These are phyloP conservation scores for Plasmodium sp. DNA, from an alignment of 169 alveolate species.

Conservation along the genomic window DNA sequence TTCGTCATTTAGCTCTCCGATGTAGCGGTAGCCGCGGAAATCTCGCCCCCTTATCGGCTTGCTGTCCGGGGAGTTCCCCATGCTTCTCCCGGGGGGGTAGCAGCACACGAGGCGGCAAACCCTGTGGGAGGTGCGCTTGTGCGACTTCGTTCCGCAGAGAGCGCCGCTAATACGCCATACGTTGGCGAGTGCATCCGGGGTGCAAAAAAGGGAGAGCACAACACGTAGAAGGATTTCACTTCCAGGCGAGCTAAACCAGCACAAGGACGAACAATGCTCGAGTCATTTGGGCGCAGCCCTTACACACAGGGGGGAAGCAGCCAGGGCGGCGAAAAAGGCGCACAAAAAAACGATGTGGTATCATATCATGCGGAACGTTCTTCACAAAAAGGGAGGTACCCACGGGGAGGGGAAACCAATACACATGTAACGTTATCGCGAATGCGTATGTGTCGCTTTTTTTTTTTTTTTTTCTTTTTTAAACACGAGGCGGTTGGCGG, in stretches of 20 bases:
- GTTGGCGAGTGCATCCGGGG: not conserved
- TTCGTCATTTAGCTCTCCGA: constrained; percentile 24
- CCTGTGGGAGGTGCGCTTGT: not conserved
- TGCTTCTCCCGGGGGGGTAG: not conserved
- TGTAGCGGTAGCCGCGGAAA: constrained; percentile 5
- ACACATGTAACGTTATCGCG: not conserved
- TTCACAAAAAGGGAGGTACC: not conserved
- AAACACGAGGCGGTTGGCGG: not conserved
- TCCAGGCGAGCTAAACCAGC: not conserved
- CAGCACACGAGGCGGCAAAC: not conserved
- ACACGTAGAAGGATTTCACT: not conserved
- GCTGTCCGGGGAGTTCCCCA: constrained; percentile 17
- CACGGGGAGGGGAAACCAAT: not conserved
- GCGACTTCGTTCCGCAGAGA: not conserved
- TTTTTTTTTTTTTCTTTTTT: too few relatives aligned
- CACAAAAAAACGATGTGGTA: not conserved
- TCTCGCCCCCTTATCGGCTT: not conserved
- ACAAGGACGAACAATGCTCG: not conserved
- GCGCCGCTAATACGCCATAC: not conserved
- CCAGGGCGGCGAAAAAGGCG: not conserved
- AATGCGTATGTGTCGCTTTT: not conserved
- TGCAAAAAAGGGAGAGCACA: not conserved
- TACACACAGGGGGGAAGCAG: not conserved
- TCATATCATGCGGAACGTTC: not conserved
- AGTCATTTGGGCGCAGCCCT: not conserved